Evolutionary conservation across 169 alveolate genomes (phyloP).

Genomic region (Sarcocystis neurona): DNA sequence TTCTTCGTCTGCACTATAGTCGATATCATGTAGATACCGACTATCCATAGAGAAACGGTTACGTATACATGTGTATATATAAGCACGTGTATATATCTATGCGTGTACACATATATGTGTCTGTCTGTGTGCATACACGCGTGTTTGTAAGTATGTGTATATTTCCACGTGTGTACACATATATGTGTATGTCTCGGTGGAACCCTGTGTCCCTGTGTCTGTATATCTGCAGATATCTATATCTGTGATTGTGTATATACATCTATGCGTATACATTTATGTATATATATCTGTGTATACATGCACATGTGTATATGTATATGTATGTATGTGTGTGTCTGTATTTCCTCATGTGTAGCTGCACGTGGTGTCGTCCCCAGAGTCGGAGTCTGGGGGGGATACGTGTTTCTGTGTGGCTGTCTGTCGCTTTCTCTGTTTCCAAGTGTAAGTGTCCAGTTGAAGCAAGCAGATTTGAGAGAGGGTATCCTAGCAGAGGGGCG

Average conservation of each 20-base stretch:
- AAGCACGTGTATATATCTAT: background rate
- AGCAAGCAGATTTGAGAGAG: too few relatives aligned
- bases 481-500: too few relatives aligned
- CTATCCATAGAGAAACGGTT: background rate
- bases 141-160: background rate
- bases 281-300: background rate
- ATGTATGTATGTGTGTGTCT: background rate
- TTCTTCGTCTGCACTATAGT: slow-evolving; percentile 2
- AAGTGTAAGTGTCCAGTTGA: too few relatives aligned
- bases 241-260: too few relatives aligned
- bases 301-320: background rate
- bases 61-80: background rate
- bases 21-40: too few relatives aligned
- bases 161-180: background rate
- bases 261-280: too few relatives aligned
- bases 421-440: too few relatives aligned
- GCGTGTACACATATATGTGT: background rate
- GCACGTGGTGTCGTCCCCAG: background rate
- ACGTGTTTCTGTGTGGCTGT: too few relatives aligned
- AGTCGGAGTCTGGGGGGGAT: too few relatives aligned
- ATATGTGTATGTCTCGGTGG: background rate
- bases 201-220: too few relatives aligned
- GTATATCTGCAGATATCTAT: too few relatives aligned
- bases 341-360: background rate
- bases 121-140: background rate